Conservation (phyloP, 495 filamentous ascomycete species). For the Penicillium cataractarum region DNA sequence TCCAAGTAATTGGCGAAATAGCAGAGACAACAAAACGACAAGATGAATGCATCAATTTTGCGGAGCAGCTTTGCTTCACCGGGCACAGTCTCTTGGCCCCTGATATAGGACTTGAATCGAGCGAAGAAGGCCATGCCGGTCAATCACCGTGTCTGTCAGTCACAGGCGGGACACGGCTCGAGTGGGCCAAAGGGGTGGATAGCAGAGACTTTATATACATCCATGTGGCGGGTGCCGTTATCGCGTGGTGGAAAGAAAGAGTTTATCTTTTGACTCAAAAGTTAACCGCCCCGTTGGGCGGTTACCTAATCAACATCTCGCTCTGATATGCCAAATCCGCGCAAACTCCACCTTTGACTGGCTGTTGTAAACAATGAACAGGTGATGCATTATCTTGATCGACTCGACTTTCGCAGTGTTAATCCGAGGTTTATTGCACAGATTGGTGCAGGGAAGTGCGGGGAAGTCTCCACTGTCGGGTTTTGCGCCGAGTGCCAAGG, state of each 20-base stretch:
- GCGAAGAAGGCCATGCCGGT: conserved; percentile 4
- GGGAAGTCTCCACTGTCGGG: conserved; percentile 8
- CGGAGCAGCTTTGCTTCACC: conserved; percentile 27
- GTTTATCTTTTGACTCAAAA: conserved; percentile 2
- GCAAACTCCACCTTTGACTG: neutral
- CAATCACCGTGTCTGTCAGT: conserved; percentile 18
- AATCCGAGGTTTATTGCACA: neutral
- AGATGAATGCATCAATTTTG: conserved; percentile 62
- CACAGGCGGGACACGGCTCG: neutral
- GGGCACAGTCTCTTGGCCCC: conserved; percentile 14
- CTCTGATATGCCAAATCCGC: neutral
- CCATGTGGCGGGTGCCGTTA: neutral
- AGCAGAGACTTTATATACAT: conserved; percentile 1
- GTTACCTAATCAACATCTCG: conserved; percentile 2
- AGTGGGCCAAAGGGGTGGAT: neutral
- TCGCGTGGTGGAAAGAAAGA: neutral
- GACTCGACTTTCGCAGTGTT: neutral
- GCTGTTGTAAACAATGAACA: neutral
- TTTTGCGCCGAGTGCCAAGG: conserved; percentile 9
- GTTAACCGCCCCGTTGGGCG: neutral
- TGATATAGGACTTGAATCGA: conserved; percentile 9
- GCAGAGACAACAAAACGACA: conserved; percentile 65
- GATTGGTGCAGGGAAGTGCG: conserved; percentile 7
- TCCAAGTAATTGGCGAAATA: conserved; percentile 60
- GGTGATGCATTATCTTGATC: neutral